Evolutionary conservation across 2,329 filamentous ascomycete genomes (phyloP), one percentile per base, ranked within the genome.

Genomic region (Colletotrichum sp.): DNA sequence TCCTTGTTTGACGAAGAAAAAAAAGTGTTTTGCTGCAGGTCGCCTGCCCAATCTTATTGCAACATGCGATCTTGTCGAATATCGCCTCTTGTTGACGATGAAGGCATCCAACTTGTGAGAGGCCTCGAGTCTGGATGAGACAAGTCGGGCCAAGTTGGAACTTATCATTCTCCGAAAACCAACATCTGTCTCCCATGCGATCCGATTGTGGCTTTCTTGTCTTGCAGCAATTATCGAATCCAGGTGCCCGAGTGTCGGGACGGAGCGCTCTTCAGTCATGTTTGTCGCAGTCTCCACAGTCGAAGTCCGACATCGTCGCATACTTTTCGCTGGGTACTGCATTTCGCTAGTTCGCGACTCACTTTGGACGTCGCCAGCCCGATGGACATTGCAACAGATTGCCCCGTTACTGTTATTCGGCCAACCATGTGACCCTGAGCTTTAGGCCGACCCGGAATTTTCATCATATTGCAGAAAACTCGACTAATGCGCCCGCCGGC

Each of bases 221-320:
- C 64, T 73, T 30, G 64, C 25, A 32, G 34, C 49, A n/a, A 27
- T 32, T 69, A 25, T 74, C 64, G 65, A 61, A 65, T 63, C 70
- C 74, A 64, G 32, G 70, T 65, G 64, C 74, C 74, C 27, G 74
- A 76, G 29, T 69, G 64, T 76, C 70, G 74, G 70, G 74, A 76
- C 64, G 71, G 64, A 16, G 11, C 64, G 61, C 70, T 76, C 49
- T 69, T 65, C 65, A 69, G 66, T 63, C 59, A 69, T 32, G n/a
- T 59, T 22, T 64, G 69, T 63, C n/a, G 70, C 59, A 65, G 32
- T 69, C 44, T 69, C 73, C 64, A 69, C 64, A 69, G n/a, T 30
- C 22, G 15, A 65, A 36, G 57, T 32, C 70, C 64, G n/a, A 44
- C 59, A 68, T 27, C 64, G 22, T 39, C 39, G 13, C 69, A 19